Evolutionary conservation across 345 rosid genomes (phyloP), one percentile per base, ranked within the genome.

Genomic region (Combretum micranthum): DNA sequence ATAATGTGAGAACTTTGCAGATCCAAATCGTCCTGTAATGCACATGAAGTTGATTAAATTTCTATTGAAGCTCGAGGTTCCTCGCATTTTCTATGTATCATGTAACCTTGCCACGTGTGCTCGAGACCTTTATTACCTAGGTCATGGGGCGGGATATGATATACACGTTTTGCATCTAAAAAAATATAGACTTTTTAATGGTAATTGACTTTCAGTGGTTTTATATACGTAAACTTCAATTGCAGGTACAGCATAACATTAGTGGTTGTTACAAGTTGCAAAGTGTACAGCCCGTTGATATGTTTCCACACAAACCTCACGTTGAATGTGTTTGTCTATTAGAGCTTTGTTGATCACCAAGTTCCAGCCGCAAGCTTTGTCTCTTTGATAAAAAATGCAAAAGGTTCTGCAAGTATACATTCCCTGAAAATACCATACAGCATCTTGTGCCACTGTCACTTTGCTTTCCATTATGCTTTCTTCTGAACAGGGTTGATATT

Each of bases 231-330:
- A 55, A 69, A 55, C 68, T 53, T 1, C 20, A 1, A 51, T 4
- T 59, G 79, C 87, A 92, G 96, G 61, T 49, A 21, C 95, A 84
- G 70, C 63, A 84, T 68, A 77, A 84, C 4, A 67, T 88, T 53
- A 39, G 75, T 51, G 96, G 93, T 47, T 73, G 89, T 63, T 92
- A 92, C 77, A 70, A 72, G 66, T 73, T 92, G 5, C 81, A 69
- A 79, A 84, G 86, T 64, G 59, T 92, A 43, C 93, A 72, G 60
- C 98, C 95, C 9, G 91, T 92, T 46, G 96, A 92, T 75, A 92
- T 88, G 98, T 92, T 92, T 67, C 95, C 95, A 52, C 96, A 92
- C 74, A 88, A 96, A 13, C 95, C 98, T 43, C 98, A 92, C 48
- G 86, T 86, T 2, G 98, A 92, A 67, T 92, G 95, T 64, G 84